Evolutionary conservation across 192 early-diverging fungal genomes (phyloP).

Genomic region (Coemansia sp.): DNA sequence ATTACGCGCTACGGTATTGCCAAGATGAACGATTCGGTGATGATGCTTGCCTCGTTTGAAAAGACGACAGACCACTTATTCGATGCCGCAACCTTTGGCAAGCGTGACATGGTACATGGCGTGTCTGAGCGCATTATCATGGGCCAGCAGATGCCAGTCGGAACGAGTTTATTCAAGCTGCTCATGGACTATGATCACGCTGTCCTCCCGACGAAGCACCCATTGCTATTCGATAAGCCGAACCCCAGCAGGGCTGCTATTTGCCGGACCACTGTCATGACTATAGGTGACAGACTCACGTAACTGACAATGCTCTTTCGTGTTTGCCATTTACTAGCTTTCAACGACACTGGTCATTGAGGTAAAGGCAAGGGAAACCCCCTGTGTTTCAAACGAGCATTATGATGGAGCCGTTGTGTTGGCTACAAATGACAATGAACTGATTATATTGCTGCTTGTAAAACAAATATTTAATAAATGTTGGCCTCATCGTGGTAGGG

Average conservation of each 20-base stretch:
- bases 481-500: too few relatives aligned
- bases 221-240: constrained; percentile 67
- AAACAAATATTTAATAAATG: too few relatives aligned
- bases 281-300: background rate
- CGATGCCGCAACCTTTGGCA: constrained; percentile 95
- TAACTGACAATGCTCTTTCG: background rate
- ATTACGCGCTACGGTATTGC: constrained; percentile 99
- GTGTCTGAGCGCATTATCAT: constrained; percentile 99
- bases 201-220: constrained; percentile 59
- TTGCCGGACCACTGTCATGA: background rate
- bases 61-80: constrained; percentile 99
- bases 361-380: background rate
- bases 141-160: constrained; percentile 97
- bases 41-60: constrained; percentile 99
- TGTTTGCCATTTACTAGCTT: background rate
- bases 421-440: too few relatives aligned
- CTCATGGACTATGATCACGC: constrained; percentile 69
- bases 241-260: constrained; percentile 7
- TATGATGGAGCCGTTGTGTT: too few relatives aligned
- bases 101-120: constrained; percentile 91
- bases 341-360: background rate
- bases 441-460: too few relatives aligned
- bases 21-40: constrained; percentile 99
- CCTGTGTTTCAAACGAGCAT: too few relatives aligned
- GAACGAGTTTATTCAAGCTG: constrained; percentile 95